Evolutionary conservation across 2,329 filamentous ascomycete species (phyloP), one percentile per base, ranked within the genome.

Genomic region (Remersonia thermophila): DNA sequence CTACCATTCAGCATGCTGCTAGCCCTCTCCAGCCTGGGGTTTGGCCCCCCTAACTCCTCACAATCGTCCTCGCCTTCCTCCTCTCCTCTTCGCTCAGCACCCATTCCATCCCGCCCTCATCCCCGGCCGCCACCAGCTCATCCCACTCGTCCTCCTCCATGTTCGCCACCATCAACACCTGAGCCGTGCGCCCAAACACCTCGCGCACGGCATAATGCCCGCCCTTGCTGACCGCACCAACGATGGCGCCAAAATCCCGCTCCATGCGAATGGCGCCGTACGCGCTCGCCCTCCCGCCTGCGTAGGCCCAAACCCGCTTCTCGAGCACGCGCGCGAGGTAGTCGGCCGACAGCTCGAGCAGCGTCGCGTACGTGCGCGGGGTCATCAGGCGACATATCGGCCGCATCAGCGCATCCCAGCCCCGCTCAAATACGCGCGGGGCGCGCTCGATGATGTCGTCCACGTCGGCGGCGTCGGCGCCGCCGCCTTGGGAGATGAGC

Each of bases 121-220:
- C 67, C 23, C 65, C 59, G 28, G 67, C 60, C 6, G 58, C 52
- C 27, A 60, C 55, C 27, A 87, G 58, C 57, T 91, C 85, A 32
- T 89, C 83, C 83, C 86, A 94, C 59, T 95, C 89, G 39, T 95
- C 87, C 25, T 91, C 83, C 55, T 95, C 87, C 85, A 95, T 93
- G 48, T 87, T 89, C 54, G 89, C 77, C 12, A 94, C 75, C 66
- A 93, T 75, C 39, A 82, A 74, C 49, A 94, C 79, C 66, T 95
- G 85, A 40, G 71, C 69, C 39, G 82, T 83, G 51, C 78, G 74
- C 18, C 71, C 67, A 61, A 95, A 94, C 3, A 72, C 60, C 52
- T 93, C 86, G 23, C 84, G 67, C 26, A 91, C 71, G 2, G 73
- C 73, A 54, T 93, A 95, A 23, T 23, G 20, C 51, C 82, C 77